phyloP scores from a whole-genome alignment of 129 eudicot species.

The Gnaphalium uliginosum region DNA sequence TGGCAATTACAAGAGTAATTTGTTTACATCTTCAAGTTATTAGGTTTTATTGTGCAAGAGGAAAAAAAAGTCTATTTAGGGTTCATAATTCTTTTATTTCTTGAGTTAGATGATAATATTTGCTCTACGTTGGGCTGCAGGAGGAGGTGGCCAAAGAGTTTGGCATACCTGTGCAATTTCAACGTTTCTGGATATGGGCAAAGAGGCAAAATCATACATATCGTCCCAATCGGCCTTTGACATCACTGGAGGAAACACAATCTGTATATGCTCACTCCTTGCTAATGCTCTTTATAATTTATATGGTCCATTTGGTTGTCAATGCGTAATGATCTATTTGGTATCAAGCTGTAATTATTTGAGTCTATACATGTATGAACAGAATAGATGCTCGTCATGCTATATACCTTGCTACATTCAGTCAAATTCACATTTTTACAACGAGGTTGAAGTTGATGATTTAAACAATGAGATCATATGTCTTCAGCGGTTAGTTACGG shows the following conservation, averaged over 20 bases:
- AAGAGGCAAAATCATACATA: constrained; percentile 90
- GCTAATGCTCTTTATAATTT: no score
- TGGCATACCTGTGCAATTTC: constrained; percentile 84
- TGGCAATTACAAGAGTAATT: background rate
- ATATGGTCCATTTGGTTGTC: background rate
- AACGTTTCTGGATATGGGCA: constrained; percentile 96
- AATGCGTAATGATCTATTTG: background rate
- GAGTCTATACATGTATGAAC: constrained; percentile 11
- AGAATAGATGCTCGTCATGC: constrained; percentile 15
- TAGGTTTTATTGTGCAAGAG: background rate
- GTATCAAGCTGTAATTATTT: background rate
- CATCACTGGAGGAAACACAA: constrained; percentile 77
- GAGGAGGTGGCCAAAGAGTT: constrained; percentile 97
- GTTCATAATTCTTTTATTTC: background rate
- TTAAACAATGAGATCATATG: constrained; percentile 11
- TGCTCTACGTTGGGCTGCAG: constrained; percentile 42
- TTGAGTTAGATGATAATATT: background rate
- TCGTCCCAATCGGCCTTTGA: constrained; percentile 95
- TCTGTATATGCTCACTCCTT: constrained; percentile 39
- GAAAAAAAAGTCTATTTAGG: background rate
- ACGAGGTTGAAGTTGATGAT: background rate
- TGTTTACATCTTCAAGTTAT: background rate
- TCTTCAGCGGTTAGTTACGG: constrained; percentile 6
- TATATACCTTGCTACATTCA: constrained; percentile 10
- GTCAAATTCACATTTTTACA: constrained; percentile 9